These are phyloP conservation scores for Arthrobotrys megalospora DNA, from an alignment of 2,329 filamentous ascomycete species.

Conservation along the genomic window DNA sequence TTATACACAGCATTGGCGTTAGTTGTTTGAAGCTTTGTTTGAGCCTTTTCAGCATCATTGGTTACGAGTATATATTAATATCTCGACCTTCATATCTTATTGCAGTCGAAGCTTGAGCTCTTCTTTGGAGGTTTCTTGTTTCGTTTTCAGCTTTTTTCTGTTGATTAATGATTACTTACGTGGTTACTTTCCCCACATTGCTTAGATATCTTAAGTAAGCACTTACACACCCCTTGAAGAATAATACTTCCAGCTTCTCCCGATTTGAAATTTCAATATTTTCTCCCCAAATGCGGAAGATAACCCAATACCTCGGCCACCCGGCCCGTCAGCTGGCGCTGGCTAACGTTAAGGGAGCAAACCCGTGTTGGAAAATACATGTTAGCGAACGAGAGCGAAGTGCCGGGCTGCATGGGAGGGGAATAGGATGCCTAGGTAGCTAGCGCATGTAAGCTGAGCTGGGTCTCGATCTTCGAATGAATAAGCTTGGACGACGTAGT, in stretches of 20 bases:
- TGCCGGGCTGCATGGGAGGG: background rate
- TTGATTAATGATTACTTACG: slow-evolving; percentile 13
- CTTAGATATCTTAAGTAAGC: background rate
- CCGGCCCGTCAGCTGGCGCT: slow-evolving; percentile 1
- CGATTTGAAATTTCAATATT: background rate
- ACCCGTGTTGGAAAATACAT: background rate
- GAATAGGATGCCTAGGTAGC: background rate
- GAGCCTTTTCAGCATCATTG: background rate
- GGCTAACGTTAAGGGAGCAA: background rate
- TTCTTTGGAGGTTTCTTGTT: background rate
- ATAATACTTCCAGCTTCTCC: background rate
- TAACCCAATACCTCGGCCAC: background rate
- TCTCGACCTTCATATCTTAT: background rate
- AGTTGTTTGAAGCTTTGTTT: slow-evolving; percentile 10
- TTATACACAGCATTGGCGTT: slow-evolving; percentile 34
- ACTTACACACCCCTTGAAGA: background rate
- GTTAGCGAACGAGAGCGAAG: background rate
- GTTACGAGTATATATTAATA: background rate
- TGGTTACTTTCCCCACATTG: background rate
- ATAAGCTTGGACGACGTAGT: slow-evolving; percentile 20
- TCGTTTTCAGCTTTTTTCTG: background rate
- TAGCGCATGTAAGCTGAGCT: background rate
- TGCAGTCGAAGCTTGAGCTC: background rate
- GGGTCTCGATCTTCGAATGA: slow-evolving; percentile 2
- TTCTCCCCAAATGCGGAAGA: background rate